phyloP scores from a whole-genome alignment of 2,329 filamentous ascomycete genomes.

The Ramichloridium luteum region DNA sequence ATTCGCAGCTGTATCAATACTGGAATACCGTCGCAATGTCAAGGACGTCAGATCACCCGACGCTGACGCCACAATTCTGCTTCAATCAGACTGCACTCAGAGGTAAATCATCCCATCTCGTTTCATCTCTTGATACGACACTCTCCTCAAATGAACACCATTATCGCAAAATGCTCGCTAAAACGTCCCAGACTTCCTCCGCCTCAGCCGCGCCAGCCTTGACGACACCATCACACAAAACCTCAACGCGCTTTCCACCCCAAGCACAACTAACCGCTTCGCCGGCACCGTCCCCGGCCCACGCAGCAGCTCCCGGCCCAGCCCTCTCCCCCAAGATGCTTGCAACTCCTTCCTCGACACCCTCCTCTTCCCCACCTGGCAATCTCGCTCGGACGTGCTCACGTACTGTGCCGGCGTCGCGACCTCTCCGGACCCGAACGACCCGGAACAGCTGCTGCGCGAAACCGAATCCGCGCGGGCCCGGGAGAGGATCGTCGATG shows the following conservation, averaged over 20 bases:
- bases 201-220: constrained; percentile 68
- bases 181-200: constrained; percentile 73
- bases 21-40: constrained; percentile 25
- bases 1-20: background rate
- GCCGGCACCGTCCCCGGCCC: constrained; percentile 34
- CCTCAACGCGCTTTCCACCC: constrained; percentile 76
- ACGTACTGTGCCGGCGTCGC: constrained; percentile 84
- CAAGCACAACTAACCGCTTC: constrained; percentile 56
- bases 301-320: constrained; percentile 28
- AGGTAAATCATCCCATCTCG: constrained; percentile 26
- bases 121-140: no score
- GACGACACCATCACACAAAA: constrained; percentile 92
- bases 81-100: constrained; percentile 39
- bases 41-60: constrained; percentile 28
- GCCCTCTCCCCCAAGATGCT: constrained; percentile 43
- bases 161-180: no score
- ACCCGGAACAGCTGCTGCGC: constrained; percentile 61
- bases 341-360: constrained; percentile 64
- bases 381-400: constrained; percentile 66
- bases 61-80: constrained; percentile 38
- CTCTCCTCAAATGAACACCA: no score
- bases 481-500: constrained; percentile 65
- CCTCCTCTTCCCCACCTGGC: constrained; percentile 82
- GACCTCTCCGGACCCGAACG: constrained; percentile 73
- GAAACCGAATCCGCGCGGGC: constrained; percentile 59